phyloP scores from a whole-genome alignment of 2,329 filamentous ascomycete genomes.

The Ascochyta pisi region DNA sequence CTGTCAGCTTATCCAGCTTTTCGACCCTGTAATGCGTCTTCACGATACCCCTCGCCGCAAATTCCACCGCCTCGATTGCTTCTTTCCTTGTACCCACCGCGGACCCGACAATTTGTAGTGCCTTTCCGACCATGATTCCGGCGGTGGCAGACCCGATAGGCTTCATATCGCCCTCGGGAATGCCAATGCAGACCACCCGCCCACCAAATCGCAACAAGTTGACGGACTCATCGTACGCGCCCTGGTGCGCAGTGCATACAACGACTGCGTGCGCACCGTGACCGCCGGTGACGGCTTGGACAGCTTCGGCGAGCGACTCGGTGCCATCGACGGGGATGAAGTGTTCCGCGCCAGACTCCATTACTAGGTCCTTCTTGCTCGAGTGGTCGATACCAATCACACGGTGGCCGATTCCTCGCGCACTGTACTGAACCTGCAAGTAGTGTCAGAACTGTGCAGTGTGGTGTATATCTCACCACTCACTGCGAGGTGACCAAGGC shows the following conservation, averaged over 20 bases:
- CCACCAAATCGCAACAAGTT: conserved; percentile 55
- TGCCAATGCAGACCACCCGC: conserved; percentile 55
- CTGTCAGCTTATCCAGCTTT: conserved; percentile 57
- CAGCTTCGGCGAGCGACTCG: conserved; percentile 59
- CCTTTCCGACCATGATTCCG: conserved; percentile 52
- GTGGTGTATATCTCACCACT: neutral
- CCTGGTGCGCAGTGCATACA: conserved; percentile 59
- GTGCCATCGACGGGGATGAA: conserved; percentile 69
- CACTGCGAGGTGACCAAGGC: conserved; percentile 68
- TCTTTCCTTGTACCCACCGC: conserved; percentile 57
- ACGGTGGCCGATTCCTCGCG: conserved; percentile 66
- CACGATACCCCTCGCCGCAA: conserved; percentile 52
- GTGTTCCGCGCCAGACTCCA: conserved; percentile 68
- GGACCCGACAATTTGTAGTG: conserved; percentile 53
- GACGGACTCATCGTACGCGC: conserved; percentile 52
- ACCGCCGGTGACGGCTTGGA: conserved; percentile 63
- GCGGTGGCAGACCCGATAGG: conserved; percentile 53
- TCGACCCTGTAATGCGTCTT: conserved; percentile 57
- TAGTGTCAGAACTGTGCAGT: neutral
- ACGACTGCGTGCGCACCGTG: conserved; percentile 68
- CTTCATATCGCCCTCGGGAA: conserved; percentile 57
- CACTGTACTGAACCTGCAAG: conserved; percentile 59
- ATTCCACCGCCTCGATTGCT: conserved; percentile 58
- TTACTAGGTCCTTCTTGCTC: conserved; percentile 67
- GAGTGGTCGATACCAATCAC: conserved; percentile 71